Percentiles rank a stretch among this genome's conserved stretches.
Evolutionary conservation across 352 stramenopile species (phyloP).

Genomic region (Pseudoperonospora humuli): DNA sequence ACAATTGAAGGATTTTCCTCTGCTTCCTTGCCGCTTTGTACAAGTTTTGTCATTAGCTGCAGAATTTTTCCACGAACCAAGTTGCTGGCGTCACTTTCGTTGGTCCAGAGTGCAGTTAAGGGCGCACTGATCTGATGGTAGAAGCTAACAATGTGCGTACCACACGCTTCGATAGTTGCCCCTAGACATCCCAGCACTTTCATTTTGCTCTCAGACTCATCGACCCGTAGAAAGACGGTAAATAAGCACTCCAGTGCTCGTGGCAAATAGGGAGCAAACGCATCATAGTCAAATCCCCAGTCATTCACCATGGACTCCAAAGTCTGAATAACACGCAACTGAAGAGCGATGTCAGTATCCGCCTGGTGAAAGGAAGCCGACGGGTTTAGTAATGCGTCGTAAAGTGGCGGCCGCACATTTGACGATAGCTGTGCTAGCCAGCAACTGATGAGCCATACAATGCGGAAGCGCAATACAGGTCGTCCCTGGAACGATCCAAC

Average conservation of each 20-base stretch:
- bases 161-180: slow-evolving; percentile 59
- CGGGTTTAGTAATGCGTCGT: slow-evolving; percentile 59
- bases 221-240: slow-evolving; percentile 51
- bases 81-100: slow-evolving; percentile 67
- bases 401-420: slow-evolving; percentile 62
- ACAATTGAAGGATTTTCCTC: slow-evolving; percentile 6
- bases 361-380: slow-evolving; percentile 25
- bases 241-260: slow-evolving; percentile 57
- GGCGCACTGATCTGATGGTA: slow-evolving; percentile 61
- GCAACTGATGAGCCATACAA: slow-evolving; percentile 83
- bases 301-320: slow-evolving; percentile 75
- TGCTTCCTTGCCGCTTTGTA: slow-evolving; percentile 49
- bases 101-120: slow-evolving; percentile 62
- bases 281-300: slow-evolving; percentile 70
- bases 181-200: slow-evolving; percentile 71
- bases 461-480: slow-evolving; percentile 62
- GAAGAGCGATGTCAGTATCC: slow-evolving; percentile 49
- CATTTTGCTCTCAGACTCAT: slow-evolving; percentile 71
- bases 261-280: slow-evolving; percentile 62
- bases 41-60: slow-evolving; percentile 58
- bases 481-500: slow-evolving; percentile 38
- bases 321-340: slow-evolving; percentile 66
- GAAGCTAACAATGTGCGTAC: slow-evolving; percentile 33
- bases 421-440: slow-evolving; percentile 76
- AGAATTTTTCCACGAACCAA: slow-evolving; percentile 78